Evolutionary conservation across 805 yeast genomes (phyloP).

Genomic region (Blastobotrys terrestris): DNA sequence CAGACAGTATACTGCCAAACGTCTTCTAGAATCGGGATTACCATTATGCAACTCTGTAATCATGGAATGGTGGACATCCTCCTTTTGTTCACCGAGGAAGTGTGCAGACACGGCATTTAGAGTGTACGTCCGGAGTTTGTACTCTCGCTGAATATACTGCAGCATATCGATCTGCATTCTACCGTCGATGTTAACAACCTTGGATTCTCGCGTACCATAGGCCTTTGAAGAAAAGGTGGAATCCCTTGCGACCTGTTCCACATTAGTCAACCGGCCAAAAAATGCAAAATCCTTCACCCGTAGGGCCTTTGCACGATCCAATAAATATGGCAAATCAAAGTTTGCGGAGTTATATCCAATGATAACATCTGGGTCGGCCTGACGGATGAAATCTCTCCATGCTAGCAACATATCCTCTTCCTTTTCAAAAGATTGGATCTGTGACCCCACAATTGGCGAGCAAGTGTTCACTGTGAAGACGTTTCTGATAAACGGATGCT

Average conservation of each 20-base stretch:
- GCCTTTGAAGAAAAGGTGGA: constrained; percentile 89
- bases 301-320: constrained; percentile 79
- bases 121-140: constrained; percentile 89
- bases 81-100: constrained; percentile 91
- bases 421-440: constrained; percentile 64
- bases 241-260: constrained; percentile 74
- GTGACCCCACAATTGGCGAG: constrained; percentile 89
- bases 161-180: constrained; percentile 90
- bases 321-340: constrained; percentile 88
- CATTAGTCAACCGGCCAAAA: constrained; percentile 68
- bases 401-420: constrained; percentile 77
- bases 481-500: constrained; percentile 81
- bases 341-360: constrained; percentile 95
- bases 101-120: constrained; percentile 92
- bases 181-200: constrained; percentile 88
- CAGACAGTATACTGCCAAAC: constrained; percentile 93
- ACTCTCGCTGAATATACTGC: constrained; percentile 91
- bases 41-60: constrained; percentile 94
- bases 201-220: constrained; percentile 91
- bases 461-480: constrained; percentile 92
- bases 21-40: constrained; percentile 81
- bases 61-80: constrained; percentile 95
- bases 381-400: constrained; percentile 82
- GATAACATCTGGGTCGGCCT: constrained; percentile 90
- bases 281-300: constrained; percentile 66